A percentile compares a stretch with the other conserved stretches of the same genome.
These are phyloP conservation scores for Noccaea bulbosa DNA, from an alignment of 345 rosid species.

Conservation along the genomic window DNA sequence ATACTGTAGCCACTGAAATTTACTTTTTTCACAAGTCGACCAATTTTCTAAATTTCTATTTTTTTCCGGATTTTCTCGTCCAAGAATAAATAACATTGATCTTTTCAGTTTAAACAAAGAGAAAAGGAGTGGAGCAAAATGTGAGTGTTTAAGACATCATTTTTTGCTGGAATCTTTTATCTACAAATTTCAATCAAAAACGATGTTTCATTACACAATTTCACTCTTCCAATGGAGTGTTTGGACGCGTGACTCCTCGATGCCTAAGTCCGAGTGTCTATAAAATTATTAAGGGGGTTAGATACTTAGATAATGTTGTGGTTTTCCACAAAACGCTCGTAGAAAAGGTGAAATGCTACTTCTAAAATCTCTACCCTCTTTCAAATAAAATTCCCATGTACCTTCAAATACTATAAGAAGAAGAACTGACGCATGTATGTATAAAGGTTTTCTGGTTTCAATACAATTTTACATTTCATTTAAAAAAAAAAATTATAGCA, in stretches of 20 bases:
- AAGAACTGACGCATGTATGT: too few species aligned
- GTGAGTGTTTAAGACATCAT: background rate
- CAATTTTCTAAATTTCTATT: background rate
- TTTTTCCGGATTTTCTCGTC: background rate
- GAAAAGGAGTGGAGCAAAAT: constrained; percentile 12
- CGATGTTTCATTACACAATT: background rate
- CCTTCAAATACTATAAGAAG: too few species aligned
- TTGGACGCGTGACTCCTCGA: background rate
- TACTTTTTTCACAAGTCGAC: background rate
- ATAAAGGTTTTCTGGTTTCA: too few species aligned
- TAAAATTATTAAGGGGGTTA: background rate
- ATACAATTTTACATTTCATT: too few species aligned
- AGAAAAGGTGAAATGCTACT: too few species aligned
- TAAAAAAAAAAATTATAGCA: too few species aligned
- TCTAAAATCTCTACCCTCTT: too few species aligned
- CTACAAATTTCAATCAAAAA: background rate
- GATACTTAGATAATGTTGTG: too few species aligned
- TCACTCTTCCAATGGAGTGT: background rate
- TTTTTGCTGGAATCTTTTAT: background rate
- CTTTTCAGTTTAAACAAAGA: background rate
- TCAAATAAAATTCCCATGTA: too few species aligned
- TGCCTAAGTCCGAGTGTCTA: background rate
- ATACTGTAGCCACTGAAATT: constrained; percentile 21
- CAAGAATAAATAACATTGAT: background rate
- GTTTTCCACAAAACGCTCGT: too few species aligned